Base-by-base conservation (phyloP, 2,329 filamentous ascomycete species). In the Sarocladiaceae sp. region DNA sequence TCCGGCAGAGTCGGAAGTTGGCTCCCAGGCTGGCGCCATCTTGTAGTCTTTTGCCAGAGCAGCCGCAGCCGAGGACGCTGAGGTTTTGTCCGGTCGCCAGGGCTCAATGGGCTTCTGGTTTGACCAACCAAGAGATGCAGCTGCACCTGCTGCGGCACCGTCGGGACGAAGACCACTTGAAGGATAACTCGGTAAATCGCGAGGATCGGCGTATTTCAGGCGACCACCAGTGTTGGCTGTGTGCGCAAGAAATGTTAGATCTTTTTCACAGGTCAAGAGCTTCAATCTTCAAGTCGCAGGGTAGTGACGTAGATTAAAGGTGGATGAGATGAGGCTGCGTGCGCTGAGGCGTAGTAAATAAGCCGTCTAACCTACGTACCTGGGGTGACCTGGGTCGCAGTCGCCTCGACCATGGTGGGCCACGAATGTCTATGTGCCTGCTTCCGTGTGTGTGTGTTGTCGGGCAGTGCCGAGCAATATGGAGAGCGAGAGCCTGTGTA, bases 101-200 rank as follows among this genome's bases (percentile, higher is more conserved):
- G 76, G 73, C 64, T 88, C 79, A 49, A 84, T 73, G 2, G 81
- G 66, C 62, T 82, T 88, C 59, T 82, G 82, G 62, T 82, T 88
- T 47, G 82, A 77, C 75, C 89, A 88, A 49, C 89, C 89, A 42
- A 93, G 73, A 50, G 79, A 81, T 36, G 88, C 88, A 51, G 90
- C 90, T 52, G 87, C 83, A 57, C 86, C 81, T 55, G 88, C 89
- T 53, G 88, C 89, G 50, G 77, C 74, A 59, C 71, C 73, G 59
- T 78, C 73, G 40, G 74, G 60, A 51, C 66, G 71, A 53, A 90
- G 75, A 33, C 88, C 86, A 53, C 76, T 66, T 10, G 86, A 84
- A 12, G 89, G 88, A 61, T 79, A 93, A 62, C 86, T 88, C 33
- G 89, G 89, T 20, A 94, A 78, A 59, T 88, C 84, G 62, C 83